These are phyloP conservation scores for Teunomyces aglyptinius DNA, from an alignment of 805 yeast species.

Conservation along the genomic window DNA sequence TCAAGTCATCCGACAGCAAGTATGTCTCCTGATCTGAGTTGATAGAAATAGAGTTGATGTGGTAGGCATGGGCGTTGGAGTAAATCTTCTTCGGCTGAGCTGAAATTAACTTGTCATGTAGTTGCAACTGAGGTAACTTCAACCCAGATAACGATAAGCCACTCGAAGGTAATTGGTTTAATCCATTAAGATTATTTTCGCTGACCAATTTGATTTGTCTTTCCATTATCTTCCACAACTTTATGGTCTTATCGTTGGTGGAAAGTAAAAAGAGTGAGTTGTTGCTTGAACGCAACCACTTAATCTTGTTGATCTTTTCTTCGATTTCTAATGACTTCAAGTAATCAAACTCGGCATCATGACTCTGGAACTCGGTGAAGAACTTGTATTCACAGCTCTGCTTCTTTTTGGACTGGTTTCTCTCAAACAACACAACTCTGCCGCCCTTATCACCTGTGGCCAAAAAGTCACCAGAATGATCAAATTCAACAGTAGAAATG, in stretches of 20 bases:
- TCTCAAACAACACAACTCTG: constrained; percentile 90
- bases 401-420: constrained; percentile 70
- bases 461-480: constrained; percentile 87
- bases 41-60: constrained; percentile 91
- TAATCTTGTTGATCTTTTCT: constrained; percentile 95
- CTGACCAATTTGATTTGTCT: constrained; percentile 88
- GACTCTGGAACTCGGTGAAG: constrained; percentile 95
- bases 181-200: constrained; percentile 68
- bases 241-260: constrained; percentile 97
- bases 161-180: constrained; percentile 21
- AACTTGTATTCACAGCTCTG: constrained; percentile 83
- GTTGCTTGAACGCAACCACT: constrained; percentile 89
- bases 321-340: constrained; percentile 94
- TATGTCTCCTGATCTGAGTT: constrained; percentile 96
- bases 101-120: constrained; percentile 92
- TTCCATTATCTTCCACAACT: constrained; percentile 94
- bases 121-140: constrained; percentile 82
- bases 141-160: constrained; percentile 41
- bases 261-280: constrained; percentile 86
- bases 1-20: constrained; percentile 86
- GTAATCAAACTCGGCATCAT: constrained; percentile 98
- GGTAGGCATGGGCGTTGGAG: constrained; percentile 97
- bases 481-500: constrained; percentile 95
- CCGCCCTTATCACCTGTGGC: constrained; percentile 99
- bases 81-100: constrained; percentile 91